Conservation (phyloP, 106 monocot genomes). For the Platanthera zijinensis region DNA sequence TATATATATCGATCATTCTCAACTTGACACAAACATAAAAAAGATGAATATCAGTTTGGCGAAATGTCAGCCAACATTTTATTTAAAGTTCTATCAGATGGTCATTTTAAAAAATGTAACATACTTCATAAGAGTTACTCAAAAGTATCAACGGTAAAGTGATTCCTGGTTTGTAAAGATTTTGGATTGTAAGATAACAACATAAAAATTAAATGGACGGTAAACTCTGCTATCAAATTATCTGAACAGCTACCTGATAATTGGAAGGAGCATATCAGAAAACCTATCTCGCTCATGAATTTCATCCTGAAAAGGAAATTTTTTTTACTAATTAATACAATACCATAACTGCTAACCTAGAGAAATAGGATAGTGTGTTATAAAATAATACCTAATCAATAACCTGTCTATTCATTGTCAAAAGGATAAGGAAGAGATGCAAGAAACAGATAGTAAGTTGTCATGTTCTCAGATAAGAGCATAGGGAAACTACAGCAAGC, state of each 20-base stretch:
- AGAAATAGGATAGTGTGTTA: background rate
- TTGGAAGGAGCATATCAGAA: conserved; percentile 96
- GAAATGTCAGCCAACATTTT: too few relatives aligned
- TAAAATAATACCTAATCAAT: background rate
- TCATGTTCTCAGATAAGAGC: too few relatives aligned
- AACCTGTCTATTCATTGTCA: background rate
- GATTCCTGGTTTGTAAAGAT: background rate
- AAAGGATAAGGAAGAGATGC: background rate
- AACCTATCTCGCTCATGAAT: conserved; percentile 99
- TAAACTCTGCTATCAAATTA: background rate
- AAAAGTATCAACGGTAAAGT: background rate
- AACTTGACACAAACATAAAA: too few relatives aligned
- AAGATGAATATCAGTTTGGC: too few relatives aligned
- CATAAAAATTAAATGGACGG: background rate
- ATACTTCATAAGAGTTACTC: background rate
- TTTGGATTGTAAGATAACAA: background rate
- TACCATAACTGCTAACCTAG: background rate
- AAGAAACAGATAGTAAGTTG: background rate
- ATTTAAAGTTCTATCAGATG: background rate
- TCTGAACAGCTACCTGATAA: conserved; percentile 57
- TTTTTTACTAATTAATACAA: background rate
- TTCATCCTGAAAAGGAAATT: conserved; percentile 64
- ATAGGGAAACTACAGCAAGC: too few relatives aligned
- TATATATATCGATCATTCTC: too few relatives aligned
- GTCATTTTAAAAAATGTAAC: background rate